Evolutionary conservation across 805 yeast species (phyloP).

Genomic region (Wickerhamia fluorescens): DNA sequence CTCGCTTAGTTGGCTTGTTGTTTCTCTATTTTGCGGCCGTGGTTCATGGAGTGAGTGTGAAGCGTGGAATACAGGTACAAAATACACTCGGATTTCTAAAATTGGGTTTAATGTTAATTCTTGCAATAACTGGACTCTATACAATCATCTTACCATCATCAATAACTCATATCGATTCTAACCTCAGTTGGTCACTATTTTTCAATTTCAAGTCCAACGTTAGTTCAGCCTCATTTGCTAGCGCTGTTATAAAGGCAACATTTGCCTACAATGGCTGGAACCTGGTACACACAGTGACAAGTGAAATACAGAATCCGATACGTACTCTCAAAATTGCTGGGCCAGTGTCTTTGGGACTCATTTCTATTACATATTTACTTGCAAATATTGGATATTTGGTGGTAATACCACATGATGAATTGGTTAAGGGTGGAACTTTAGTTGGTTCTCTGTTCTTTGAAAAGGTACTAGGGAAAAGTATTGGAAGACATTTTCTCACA

Average conservation of each 20-base stretch:
- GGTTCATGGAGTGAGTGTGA: slow-evolving; percentile 54
- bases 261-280: slow-evolving; percentile 63
- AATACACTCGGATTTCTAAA: slow-evolving; percentile 59
- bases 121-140: slow-evolving; percentile 54
- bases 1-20: slow-evolving; percentile 26
- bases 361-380: slow-evolving; percentile 42
- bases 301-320: slow-evolving; percentile 54
- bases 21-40: slow-evolving; percentile 22
- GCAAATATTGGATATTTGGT: slow-evolving; percentile 52
- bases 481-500: slow-evolving; percentile 51
- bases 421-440: slow-evolving; percentile 48
- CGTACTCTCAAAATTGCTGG: slow-evolving; percentile 57
- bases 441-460: slow-evolving; percentile 54
- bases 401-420: slow-evolving; percentile 47
- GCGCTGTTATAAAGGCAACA: slow-evolving; percentile 51
- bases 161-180: slow-evolving; percentile 37
- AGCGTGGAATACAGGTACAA: slow-evolving; percentile 53
- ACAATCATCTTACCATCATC: slow-evolving; percentile 44
- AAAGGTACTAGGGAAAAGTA: slow-evolving; percentile 43
- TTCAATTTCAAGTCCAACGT: slow-evolving; percentile 25
- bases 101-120: slow-evolving; percentile 43
- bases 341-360: slow-evolving; percentile 43
- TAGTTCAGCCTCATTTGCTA: slow-evolving; percentile 40
- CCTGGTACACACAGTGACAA: slow-evolving; percentile 51
- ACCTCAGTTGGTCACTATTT: slow-evolving; percentile 27